Conservation (phyloP, 352 stramenopile species). For the Pythium dissimile region DNA sequence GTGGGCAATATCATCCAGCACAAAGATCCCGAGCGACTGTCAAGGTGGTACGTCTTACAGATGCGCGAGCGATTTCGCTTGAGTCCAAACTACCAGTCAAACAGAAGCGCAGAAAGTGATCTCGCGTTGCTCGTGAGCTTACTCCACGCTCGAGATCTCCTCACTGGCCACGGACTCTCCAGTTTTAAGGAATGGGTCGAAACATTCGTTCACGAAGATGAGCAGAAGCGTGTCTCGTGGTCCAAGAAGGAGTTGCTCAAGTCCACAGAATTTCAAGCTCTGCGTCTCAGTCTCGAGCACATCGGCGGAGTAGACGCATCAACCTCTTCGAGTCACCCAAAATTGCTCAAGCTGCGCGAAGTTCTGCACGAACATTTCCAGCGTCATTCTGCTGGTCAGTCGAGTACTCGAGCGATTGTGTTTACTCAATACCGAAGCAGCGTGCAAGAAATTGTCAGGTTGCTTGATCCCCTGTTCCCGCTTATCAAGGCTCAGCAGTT, state of each 20-base stretch:
- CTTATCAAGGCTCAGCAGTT: slow-evolving; percentile 91
- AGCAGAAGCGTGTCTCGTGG: slow-evolving; percentile 57
- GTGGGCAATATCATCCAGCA: slow-evolving; percentile 59
- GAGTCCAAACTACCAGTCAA: slow-evolving; percentile 54
- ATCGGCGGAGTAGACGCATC: slow-evolving; percentile 14
- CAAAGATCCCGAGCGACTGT: slow-evolving; percentile 71
- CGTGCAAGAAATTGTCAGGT: slow-evolving; percentile 92
- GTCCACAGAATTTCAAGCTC: slow-evolving; percentile 63
- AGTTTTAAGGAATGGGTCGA: slow-evolving; percentile 74
- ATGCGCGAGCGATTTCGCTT: slow-evolving; percentile 68
- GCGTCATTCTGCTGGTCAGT: slow-evolving; percentile 53
- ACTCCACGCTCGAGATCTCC: slow-evolving; percentile 72
- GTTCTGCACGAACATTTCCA: slow-evolving; percentile 87
- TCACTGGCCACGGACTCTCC: slow-evolving; percentile 69
- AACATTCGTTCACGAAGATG: slow-evolving; percentile 45
- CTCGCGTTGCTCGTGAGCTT: slow-evolving; percentile 70
- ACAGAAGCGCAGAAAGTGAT: slow-evolving; percentile 73
- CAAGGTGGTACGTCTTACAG: slow-evolving; percentile 76
- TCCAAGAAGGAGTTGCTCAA: slow-evolving; percentile 79
- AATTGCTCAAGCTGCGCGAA: slow-evolving; percentile 90
- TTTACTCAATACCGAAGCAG: slow-evolving; percentile 97
- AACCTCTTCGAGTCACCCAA: slow-evolving; percentile 49
- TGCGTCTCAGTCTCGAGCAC: slow-evolving; percentile 44
- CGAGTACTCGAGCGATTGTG: slow-evolving; percentile 94
- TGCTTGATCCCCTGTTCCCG: slow-evolving; percentile 59